Conservation (phyloP, 1,139 yeast genomes). For the Taphrina deformans region DNA sequence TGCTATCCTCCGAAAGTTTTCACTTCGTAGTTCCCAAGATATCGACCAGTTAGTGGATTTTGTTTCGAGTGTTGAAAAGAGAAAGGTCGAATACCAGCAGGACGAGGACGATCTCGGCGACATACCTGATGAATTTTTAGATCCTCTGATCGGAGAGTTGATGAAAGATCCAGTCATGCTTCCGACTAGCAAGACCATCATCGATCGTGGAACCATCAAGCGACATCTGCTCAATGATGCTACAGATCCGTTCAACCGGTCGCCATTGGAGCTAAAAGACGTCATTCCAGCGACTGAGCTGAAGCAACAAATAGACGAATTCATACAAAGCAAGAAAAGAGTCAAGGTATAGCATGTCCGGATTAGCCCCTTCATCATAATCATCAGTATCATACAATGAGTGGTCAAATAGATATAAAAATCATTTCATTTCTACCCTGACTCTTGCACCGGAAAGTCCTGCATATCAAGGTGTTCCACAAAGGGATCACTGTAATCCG, state of each 20-base stretch:
- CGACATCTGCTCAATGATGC: constrained; percentile 92
- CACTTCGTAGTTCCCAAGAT: constrained; percentile 57
- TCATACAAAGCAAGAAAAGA: constrained; percentile 28
- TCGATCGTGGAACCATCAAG: constrained; percentile 88
- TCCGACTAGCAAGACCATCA: constrained; percentile 78
- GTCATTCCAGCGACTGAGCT: constrained; percentile 55
- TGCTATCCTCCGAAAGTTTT: constrained; percentile 59
- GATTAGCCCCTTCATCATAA: background rate
- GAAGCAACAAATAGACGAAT: constrained; percentile 29
- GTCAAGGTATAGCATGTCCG: background rate
- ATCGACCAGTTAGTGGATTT: constrained; percentile 57
- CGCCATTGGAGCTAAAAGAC: constrained; percentile 85
- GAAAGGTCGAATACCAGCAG: constrained; percentile 49
- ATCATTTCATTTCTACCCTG: background rate
- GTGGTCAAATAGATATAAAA: background rate
- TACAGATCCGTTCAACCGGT: constrained; percentile 94
- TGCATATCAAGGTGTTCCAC: constrained; percentile 2
- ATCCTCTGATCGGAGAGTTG: constrained; percentile 90
- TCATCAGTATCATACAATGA: background rate
- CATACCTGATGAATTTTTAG: constrained; percentile 92
- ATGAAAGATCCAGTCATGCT: constrained; percentile 95
- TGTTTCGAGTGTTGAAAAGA: constrained; percentile 62
- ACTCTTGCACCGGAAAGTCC: constrained; percentile 7
- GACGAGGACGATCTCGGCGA: constrained; percentile 81
- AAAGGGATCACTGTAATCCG: constrained; percentile 6